A percentile compares a stretch with the other conserved stretches of the same genome.
Evolutionary conservation across 2,329 filamentous ascomycete genomes (phyloP).

Genomic region (Elsinoe perseae): DNA sequence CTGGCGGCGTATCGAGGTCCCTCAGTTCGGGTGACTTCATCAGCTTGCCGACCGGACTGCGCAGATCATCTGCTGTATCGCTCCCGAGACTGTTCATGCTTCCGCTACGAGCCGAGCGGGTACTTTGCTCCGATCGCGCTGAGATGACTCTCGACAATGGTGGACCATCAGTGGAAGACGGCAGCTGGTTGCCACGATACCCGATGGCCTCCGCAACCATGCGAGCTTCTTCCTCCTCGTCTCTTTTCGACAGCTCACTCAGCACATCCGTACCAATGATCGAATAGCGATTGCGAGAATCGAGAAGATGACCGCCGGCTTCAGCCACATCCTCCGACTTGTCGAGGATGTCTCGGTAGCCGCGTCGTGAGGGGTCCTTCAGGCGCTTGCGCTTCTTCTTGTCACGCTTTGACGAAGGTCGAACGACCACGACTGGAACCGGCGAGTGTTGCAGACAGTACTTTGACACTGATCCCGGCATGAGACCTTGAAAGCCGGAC

Average conservation of each 20-base stretch:
- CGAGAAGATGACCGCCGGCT: constrained; percentile 45
- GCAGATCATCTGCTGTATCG: constrained; percentile 19
- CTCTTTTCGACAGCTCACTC: constrained; percentile 24
- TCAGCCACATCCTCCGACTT: constrained; percentile 42
- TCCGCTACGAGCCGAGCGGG: constrained; percentile 37
- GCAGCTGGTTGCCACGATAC: constrained; percentile 22
- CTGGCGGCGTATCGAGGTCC: constrained; percentile 24
- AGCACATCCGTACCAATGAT: constrained; percentile 28
- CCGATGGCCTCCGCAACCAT: constrained; percentile 36
- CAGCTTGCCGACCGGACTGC: constrained; percentile 20
- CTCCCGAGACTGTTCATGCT: constrained; percentile 39
- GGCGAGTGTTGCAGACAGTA: constrained; percentile 92
- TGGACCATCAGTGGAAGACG: constrained; percentile 20
- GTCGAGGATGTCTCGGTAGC: constrained; percentile 70
- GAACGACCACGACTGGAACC: constrained; percentile 85
- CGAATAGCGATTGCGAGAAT: constrained; percentile 42
- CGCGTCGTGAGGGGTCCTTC: constrained; percentile 65
- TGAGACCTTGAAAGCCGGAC: constrained; percentile 75
- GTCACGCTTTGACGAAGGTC: constrained; percentile 75
- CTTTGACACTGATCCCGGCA: constrained; percentile 85
- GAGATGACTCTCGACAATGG: constrained; percentile 26
- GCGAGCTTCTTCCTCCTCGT: constrained; percentile 29
- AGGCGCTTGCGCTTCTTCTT: constrained; percentile 84
- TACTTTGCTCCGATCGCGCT: constrained; percentile 21
- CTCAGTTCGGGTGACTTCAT: constrained; percentile 29